Evolutionary conservation across 345 rosid genomes (phyloP).

Genomic region (Populus euphratica): DNA sequence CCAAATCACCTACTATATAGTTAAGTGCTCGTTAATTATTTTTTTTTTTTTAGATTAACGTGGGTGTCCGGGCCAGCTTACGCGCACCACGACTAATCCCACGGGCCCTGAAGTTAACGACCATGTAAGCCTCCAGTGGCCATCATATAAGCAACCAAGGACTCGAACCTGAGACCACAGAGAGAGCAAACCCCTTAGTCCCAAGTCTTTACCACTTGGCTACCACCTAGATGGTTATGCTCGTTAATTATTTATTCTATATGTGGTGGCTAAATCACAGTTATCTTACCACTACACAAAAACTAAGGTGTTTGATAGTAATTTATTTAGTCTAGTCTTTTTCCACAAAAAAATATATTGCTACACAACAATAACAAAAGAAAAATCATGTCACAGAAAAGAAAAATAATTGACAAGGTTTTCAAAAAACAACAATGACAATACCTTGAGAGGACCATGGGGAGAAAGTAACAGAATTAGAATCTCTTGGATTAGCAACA

Average conservation of each 20-base stretch:
- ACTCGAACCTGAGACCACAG: too few relatives aligned
- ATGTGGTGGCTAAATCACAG: background rate
- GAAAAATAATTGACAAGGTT: background rate
- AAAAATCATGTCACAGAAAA: background rate
- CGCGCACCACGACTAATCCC: too few relatives aligned
- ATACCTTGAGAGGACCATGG: constrained; percentile 77
- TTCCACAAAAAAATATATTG: background rate
- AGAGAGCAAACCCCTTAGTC: too few relatives aligned
- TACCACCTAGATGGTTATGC: too few relatives aligned
- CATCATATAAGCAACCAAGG: too few relatives aligned
- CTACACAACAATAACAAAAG: background rate
- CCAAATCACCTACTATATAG: too few relatives aligned
- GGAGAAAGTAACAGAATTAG: constrained; percentile 46
- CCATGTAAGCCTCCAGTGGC: too few relatives aligned
- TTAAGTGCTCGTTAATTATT: background rate
- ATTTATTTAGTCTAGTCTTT: background rate
- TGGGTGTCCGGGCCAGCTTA: too few relatives aligned
- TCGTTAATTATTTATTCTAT: background rate
- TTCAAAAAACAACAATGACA: background rate
- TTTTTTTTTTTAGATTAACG: too few relatives aligned
- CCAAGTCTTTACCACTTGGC: too few relatives aligned
- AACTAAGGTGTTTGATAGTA: too few relatives aligned
- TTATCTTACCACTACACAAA: background rate
- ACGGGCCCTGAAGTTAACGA: too few relatives aligned
- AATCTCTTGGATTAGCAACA: constrained; percentile 48